Evolutionary conservation across 768 basidiomycete species (phyloP).

Genomic region (Phylloporus sp.): DNA sequence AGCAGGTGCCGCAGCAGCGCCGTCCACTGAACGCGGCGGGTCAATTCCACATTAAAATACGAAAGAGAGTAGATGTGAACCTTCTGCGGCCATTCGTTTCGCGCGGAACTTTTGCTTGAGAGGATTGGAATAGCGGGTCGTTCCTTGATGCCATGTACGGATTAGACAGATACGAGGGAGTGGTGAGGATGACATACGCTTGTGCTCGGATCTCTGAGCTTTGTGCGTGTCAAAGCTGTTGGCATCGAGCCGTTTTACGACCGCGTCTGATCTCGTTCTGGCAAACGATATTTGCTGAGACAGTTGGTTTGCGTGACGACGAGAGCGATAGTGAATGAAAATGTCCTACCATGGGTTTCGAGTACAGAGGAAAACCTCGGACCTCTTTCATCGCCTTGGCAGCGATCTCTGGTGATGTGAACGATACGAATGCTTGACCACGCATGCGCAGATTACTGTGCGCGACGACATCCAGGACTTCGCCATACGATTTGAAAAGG

Average conservation of each 20-base stretch:
- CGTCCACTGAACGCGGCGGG: constrained; percentile 50
- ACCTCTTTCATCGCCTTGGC: constrained; percentile 90
- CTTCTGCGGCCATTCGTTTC: constrained; percentile 75
- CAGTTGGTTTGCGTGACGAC: constrained; percentile 1
- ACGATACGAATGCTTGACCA: constrained; percentile 97
- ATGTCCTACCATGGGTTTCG: constrained; percentile 83
- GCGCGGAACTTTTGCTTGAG: constrained; percentile 79
- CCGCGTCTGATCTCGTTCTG: constrained; percentile 80
- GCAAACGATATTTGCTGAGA: constrained; percentile 95
- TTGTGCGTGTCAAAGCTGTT: constrained; percentile 73
- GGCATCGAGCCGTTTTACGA: constrained; percentile 70
- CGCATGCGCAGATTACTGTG: constrained; percentile 95
- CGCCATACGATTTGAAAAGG: constrained; percentile 90
- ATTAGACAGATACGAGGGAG: neutral
- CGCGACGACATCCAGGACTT: constrained; percentile 92
- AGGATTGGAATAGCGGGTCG: constrained; percentile 84
- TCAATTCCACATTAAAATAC: neutral
- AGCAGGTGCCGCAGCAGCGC: constrained; percentile 57
- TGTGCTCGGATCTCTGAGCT: constrained; percentile 65
- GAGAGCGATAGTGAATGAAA: neutral
- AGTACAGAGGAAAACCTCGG: constrained; percentile 89
- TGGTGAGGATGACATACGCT: constrained; percentile 54
- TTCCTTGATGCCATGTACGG: constrained; percentile 41
- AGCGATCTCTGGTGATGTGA: constrained; percentile 76
- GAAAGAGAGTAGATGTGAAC: constrained; percentile 35